Evolutionary conservation across 1,284 basidiomycete species (phyloP).

Genomic region (Boletellus sp.): DNA sequence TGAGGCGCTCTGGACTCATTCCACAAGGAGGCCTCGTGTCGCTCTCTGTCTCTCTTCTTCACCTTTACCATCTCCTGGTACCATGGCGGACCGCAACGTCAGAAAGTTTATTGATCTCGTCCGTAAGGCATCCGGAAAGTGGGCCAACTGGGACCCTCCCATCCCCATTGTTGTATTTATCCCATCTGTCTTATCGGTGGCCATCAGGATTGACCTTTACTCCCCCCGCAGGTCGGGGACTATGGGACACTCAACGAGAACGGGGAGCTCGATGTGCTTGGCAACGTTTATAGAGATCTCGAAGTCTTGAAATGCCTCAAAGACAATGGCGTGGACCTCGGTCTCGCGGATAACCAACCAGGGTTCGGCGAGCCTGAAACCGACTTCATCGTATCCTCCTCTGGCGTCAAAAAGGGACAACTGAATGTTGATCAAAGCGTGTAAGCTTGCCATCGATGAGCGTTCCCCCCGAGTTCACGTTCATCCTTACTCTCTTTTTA

Average conservation of each 20-base stretch:
- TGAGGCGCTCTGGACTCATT: too few relatives aligned
- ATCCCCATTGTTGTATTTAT: slow-evolving; percentile 9
- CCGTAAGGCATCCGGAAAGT: slow-evolving; percentile 12
- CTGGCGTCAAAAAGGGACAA: slow-evolving; percentile 6
- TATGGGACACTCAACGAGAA: slow-evolving; percentile 9
- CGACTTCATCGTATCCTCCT: slow-evolving; percentile 4
- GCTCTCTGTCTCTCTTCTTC: too few relatives aligned
- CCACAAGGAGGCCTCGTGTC: too few relatives aligned
- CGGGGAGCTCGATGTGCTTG: slow-evolving; percentile 11
- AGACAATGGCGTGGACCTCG: neutral
- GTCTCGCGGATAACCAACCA: neutral
- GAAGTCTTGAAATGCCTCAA: neutral
- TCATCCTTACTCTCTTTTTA: too few relatives aligned
- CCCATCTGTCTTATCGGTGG: neutral
- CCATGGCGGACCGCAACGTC: neutral
- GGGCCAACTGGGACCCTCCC: slow-evolving; percentile 16
- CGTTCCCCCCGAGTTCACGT: too few relatives aligned
- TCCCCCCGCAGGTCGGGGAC: slow-evolving; percentile 7
- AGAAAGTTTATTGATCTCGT: slow-evolving; percentile 17
- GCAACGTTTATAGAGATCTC: slow-evolving; percentile 20
- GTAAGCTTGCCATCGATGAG: slow-evolving; percentile 1
- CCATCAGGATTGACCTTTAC: neutral
- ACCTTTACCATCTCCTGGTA: too few relatives aligned
- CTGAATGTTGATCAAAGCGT: neutral
- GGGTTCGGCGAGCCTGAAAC: neutral